A percentile compares a stretch with the other conserved stretches of the same genome.
Evolutionary conservation across 495 filamentous ascomycete species (phyloP).

Genomic region (Annulohypoxylon maeteangense): DNA sequence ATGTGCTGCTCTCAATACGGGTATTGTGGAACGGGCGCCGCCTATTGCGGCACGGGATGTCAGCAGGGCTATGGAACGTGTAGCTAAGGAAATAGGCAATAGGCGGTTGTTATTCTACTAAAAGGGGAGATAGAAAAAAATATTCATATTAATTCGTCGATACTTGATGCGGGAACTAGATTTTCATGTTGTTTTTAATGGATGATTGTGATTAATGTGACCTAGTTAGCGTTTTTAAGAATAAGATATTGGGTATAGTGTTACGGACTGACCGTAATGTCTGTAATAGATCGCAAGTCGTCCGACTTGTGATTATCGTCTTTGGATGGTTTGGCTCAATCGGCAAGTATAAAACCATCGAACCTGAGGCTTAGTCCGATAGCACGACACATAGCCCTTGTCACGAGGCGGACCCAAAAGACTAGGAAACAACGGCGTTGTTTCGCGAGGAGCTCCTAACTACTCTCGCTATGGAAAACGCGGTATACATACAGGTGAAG

Average conservation of each 20-base stretch:
- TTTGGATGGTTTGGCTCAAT: no score
- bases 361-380: no score
- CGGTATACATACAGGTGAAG: no score
- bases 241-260: neutral
- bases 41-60: constrained; percentile 65
- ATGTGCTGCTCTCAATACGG: constrained; percentile 59
- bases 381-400: no score
- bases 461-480: no score
- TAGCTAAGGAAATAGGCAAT: constrained; percentile 13
- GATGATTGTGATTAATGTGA: neutral
- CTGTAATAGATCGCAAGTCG: no score
- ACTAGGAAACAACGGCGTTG: no score
- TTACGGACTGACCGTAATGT: no score
- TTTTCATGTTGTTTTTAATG: neutral
- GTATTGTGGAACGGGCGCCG: constrained; percentile 60
- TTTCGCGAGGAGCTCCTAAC: no score
- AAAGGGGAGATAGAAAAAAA: neutral
- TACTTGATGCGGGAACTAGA: neutral
- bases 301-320: no score
- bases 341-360: no score
- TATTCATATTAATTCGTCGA: neutral
- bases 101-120: neutral
- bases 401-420: no score
- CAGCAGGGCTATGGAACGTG: constrained; percentile 56
- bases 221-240: neutral